Percentiles rank a stretch among this genome's conserved stretches.
These are phyloP conservation scores for Eimeria falciformis DNA, from an alignment of 169 alveolate species.

Conservation along the genomic window DNA sequence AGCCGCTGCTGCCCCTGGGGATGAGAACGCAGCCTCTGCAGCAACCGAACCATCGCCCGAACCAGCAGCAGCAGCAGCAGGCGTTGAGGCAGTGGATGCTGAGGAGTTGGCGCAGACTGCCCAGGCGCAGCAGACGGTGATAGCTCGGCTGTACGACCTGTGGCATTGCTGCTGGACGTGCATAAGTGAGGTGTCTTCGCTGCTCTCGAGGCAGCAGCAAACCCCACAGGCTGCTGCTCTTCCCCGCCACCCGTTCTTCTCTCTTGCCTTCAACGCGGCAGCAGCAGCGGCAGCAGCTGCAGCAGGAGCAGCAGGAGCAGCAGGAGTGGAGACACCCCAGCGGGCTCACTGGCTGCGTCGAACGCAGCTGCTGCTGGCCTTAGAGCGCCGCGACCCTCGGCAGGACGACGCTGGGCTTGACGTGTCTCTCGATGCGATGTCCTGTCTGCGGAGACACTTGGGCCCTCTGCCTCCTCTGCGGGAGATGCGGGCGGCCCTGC, in stretches of 20 bases:
- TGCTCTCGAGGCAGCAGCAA: neutral
- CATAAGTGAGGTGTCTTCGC: neutral
- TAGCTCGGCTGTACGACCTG: conserved; percentile 41
- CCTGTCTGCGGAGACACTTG: conserved; percentile 12
- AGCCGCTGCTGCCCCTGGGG: neutral
- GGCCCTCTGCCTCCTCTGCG: conserved; percentile 61
- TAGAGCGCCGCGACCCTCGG: neutral
- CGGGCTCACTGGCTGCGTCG: too few relatives aligned
- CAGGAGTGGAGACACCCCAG: neutral
- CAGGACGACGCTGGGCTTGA: neutral
- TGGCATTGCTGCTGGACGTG: conserved; percentile 71
- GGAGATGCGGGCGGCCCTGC: conserved; percentile 66
- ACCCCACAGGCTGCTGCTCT: neutral
- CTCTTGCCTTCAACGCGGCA: neutral
- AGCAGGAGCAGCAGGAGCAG: conserved; percentile 28
- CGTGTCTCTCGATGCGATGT: conserved; percentile 45
- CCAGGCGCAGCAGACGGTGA: conserved; percentile 52
- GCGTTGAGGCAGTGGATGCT: neutral
- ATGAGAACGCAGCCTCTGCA: neutral
- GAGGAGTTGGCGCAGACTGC: neutral
- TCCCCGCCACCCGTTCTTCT: neutral
- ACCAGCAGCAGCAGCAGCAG: neutral
- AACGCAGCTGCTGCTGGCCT: conserved; percentile 35
- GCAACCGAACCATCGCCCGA: conserved; percentile 11
- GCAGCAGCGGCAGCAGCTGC: conserved; percentile 5